Evolutionary conservation across 2,329 filamentous ascomycete genomes (phyloP).

Genomic region (Lasiodiplodia theobromae): DNA sequence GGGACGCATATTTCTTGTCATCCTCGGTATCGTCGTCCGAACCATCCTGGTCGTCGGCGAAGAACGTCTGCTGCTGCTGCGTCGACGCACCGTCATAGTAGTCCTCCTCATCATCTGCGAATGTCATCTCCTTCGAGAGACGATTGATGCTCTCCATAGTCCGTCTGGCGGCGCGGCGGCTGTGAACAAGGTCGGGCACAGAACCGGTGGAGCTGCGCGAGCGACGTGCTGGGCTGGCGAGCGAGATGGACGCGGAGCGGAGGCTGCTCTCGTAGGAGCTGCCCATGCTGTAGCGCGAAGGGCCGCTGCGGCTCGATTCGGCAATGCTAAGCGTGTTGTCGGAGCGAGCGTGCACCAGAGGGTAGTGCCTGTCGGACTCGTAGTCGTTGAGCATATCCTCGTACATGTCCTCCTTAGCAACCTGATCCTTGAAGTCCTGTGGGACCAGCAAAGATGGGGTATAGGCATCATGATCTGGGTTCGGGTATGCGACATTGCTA

Average conservation of each 20-base stretch:
- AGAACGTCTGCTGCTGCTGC: conserved; percentile 23
- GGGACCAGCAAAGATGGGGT: conserved; percentile 47
- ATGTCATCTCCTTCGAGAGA: conserved; percentile 41
- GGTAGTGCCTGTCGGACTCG: conserved; percentile 56
- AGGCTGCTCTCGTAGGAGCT: conserved; percentile 65
- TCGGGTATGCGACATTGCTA: not conserved
- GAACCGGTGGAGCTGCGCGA: conserved; percentile 49
- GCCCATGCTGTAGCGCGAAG: conserved; percentile 59
- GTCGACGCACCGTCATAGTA: not conserved
- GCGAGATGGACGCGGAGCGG: conserved; percentile 50
- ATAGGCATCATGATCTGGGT: conserved; percentile 39
- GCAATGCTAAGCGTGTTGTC: conserved; percentile 43
- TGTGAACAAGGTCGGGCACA: conserved; percentile 48
- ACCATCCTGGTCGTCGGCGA: conserved; percentile 38
- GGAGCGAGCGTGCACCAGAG: conserved; percentile 48
- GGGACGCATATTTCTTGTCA: conserved; percentile 23
- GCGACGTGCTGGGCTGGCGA: conserved; percentile 44
- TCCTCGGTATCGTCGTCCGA: conserved; percentile 30
- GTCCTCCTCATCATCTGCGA: conserved; percentile 37
- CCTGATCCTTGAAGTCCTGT: conserved; percentile 43
- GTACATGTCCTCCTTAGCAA: conserved; percentile 44
- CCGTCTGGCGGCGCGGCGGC: conserved; percentile 41
- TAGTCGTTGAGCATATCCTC: conserved; percentile 51
- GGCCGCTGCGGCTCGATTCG: conserved; percentile 56
- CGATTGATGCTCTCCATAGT: conserved; percentile 44